Evolutionary conservation across 345 rosid genomes (phyloP).

Genomic region (Excoecaria agallocha): DNA sequence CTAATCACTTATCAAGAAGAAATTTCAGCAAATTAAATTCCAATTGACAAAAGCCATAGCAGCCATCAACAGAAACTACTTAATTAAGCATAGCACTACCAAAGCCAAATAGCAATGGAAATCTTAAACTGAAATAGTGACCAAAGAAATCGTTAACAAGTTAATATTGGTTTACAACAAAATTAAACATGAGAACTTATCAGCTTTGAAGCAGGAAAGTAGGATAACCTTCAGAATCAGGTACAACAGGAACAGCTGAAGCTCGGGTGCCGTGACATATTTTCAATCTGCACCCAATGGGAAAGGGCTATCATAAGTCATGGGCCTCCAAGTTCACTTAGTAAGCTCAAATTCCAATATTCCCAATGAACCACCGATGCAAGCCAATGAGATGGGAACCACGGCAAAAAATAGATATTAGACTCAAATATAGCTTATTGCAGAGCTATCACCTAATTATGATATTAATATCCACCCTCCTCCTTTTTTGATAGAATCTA

Average conservation of each 20-base stretch:
- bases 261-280: slow-evolving; percentile 72
- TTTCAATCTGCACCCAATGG: slow-evolving; percentile 60
- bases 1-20: neutral
- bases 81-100: neutral
- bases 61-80: neutral
- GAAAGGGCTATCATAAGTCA: neutral
- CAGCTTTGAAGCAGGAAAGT: neutral
- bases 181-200: slow-evolving; percentile 3
- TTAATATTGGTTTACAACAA: slow-evolving; percentile 14
- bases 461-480: neutral
- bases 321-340: neutral
- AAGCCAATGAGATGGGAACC: neutral
- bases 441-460: neutral
- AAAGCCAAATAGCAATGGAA: neutral
- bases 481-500: no score
- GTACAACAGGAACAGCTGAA: slow-evolving; percentile 82
- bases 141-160: neutral
- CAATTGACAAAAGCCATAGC: neutral
- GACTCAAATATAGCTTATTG: neutral
- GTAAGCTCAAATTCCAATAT: neutral
- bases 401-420: neutral
- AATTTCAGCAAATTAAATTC: neutral
- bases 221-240: slow-evolving; percentile 82
- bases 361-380: neutral
- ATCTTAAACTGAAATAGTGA: neutral